These are phyloP conservation scores for Scytalidium sp. DNA, from an alignment of 2,329 filamentous ascomycete genomes.

Conservation along the genomic window DNA sequence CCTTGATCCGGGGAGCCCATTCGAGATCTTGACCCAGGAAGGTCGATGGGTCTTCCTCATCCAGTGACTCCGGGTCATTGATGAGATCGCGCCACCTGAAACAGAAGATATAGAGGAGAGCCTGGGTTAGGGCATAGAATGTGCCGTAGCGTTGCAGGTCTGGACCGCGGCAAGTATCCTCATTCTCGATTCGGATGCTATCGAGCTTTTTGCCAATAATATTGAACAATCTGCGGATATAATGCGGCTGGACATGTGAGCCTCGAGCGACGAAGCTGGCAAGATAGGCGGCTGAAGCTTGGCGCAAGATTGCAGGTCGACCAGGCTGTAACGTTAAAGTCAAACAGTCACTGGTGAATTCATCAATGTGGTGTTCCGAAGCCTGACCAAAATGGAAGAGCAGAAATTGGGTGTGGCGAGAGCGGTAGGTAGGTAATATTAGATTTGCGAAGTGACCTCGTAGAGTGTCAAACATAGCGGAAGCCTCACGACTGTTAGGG, in stretches of 20 bases:
- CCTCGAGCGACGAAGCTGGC: conserved; percentile 93
- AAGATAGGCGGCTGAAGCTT: conserved; percentile 87
- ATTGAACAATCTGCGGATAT: conserved; percentile 80
- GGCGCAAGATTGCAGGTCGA: conserved; percentile 69
- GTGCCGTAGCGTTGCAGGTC: conserved; percentile 67
- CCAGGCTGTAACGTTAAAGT: conserved; percentile 62
- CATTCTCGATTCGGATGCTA: conserved; percentile 67
- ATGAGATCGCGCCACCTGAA: conserved; percentile 95
- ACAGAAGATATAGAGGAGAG: conserved; percentile 77
- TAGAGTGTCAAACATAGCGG: conserved; percentile 73
- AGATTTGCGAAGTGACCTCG: conserved; percentile 83
- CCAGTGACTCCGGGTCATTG: conserved; percentile 52
- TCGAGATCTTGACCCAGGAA: conserved; percentile 69
- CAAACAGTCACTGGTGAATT: conserved; percentile 77
- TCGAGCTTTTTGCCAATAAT: conserved; percentile 78
- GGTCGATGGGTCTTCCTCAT: conserved; percentile 57
- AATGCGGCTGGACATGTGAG: conserved; percentile 70
- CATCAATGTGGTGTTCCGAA: conserved; percentile 73
- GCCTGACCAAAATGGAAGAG: conserved; percentile 93
- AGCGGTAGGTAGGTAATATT: conserved; percentile 87
- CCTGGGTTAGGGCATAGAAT: conserved; percentile 70
- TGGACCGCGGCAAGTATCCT: conserved; percentile 74
- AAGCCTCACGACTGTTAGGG: conserved; percentile 65
- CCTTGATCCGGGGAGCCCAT: conserved; percentile 74
- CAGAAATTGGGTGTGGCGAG: conserved; percentile 91